phyloP scores from a whole-genome alignment of 2,329 filamentous ascomycete species.

The Fusarium sp. region DNA sequence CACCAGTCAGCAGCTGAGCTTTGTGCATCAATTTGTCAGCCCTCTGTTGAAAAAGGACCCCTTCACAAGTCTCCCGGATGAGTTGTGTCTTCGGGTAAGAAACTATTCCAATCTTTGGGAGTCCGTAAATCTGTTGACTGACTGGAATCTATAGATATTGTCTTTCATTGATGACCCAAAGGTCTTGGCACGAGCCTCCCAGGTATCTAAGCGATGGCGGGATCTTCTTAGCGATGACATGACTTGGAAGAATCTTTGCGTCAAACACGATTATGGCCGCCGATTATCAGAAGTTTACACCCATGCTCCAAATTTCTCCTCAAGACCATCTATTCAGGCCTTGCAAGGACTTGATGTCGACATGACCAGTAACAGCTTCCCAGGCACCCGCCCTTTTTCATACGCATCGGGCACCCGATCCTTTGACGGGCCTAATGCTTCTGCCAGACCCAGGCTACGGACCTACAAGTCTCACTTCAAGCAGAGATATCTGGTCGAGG shows the following conservation, averaged over 20 bases:
- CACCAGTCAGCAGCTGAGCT: conserved; percentile 94
- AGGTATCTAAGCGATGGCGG: conserved; percentile 95
- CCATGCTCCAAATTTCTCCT: conserved; percentile 50
- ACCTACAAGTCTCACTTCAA: conserved; percentile 98
- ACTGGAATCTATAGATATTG: conserved; percentile 73
- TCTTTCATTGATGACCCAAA: conserved; percentile 98
- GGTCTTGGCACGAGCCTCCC: conserved; percentile 90
- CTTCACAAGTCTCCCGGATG: conserved; percentile 90
- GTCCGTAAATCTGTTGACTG: neutral
- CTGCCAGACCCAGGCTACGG: conserved; percentile 69
- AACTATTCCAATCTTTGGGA: neutral
- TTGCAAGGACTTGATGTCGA: conserved; percentile 55
- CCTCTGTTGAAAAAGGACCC: conserved; percentile 96
- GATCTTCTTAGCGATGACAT: conserved; percentile 96
- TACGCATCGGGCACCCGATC: conserved; percentile 62
- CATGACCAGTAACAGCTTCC: conserved; percentile 57
- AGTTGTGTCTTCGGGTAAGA: conserved; percentile 88
- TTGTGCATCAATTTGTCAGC: conserved; percentile 95
- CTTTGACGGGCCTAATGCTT: conserved; percentile 63
- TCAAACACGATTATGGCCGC: conserved; percentile 89
- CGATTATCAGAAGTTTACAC: conserved; percentile 66
- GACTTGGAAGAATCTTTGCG: conserved; percentile 97
- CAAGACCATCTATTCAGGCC: conserved; percentile 49
- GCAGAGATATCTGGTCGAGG: conserved; percentile 95
- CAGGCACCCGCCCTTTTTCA: conserved; percentile 57